These are phyloP conservation scores for Piper longum DNA, from an alignment of 164 flowering plant species.

Conservation along the genomic window DNA sequence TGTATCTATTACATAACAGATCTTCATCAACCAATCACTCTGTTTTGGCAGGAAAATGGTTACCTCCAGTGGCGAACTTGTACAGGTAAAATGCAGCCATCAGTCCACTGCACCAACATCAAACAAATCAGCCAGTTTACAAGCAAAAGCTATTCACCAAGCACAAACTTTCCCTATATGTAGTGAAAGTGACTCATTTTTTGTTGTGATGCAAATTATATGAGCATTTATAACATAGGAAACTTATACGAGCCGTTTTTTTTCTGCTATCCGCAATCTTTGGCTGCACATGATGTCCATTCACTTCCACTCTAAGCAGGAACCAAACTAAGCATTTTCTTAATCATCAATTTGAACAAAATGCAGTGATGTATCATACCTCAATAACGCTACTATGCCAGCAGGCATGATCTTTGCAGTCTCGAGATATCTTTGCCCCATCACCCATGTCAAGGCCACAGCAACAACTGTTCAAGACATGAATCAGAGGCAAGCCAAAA, in stretches of 20 bases:
- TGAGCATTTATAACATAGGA: no score
- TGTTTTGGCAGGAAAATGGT: slow-evolving; percentile 16
- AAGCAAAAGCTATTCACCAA: background rate
- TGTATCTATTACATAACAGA: background rate
- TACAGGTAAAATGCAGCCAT: slow-evolving; percentile 23
- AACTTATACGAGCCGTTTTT: no score
- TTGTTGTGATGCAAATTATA: no score
- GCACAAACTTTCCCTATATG: background rate
- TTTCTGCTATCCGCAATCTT: no score
- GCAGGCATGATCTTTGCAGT: slow-evolving; percentile 96
- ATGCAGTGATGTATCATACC: slow-evolving; percentile 26
- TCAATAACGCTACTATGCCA: slow-evolving; percentile 74
- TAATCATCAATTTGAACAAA: no score
- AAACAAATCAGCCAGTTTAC: background rate
- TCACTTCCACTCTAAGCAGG: no score
- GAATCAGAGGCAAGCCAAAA: background rate
- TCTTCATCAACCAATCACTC: slow-evolving; percentile 8
- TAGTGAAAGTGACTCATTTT: no score
- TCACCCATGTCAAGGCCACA: slow-evolving; percentile 45
- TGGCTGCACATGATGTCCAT: no score
- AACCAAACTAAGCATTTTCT: no score
- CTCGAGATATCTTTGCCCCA: slow-evolving; percentile 79
- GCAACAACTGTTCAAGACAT: slow-evolving; percentile 50
- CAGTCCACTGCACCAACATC: slow-evolving; percentile 17
- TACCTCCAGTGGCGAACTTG: slow-evolving; percentile 24